Conservation (phyloP, 2,329 filamentous ascomycete genomes). For the Leptodontidium sp. region DNA sequence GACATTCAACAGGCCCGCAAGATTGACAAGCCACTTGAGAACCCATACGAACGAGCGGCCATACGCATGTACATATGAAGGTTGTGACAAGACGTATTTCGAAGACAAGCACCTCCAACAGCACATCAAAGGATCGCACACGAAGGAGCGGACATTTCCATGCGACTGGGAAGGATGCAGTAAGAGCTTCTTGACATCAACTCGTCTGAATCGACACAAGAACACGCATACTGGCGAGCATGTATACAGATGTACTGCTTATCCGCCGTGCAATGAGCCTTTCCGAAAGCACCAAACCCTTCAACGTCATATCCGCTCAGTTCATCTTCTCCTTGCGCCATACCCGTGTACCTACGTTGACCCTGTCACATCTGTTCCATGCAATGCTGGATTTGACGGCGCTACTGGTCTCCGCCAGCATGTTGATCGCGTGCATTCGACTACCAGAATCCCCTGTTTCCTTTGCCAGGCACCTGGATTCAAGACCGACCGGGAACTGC, state of each 20-base stretch:
- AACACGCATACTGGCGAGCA: slow-evolving; percentile 82
- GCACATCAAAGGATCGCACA: slow-evolving; percentile 85
- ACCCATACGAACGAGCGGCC: slow-evolving; percentile 88
- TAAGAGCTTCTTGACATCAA: slow-evolving; percentile 83
- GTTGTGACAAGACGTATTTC: slow-evolving; percentile 84
- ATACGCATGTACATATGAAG: slow-evolving; percentile 73
- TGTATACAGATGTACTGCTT: slow-evolving; percentile 76
- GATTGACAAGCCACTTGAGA: slow-evolving; percentile 80
- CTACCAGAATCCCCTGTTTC: slow-evolving; percentile 77
- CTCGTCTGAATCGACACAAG: slow-evolving; percentile 78
- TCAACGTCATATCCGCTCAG: slow-evolving; percentile 80
- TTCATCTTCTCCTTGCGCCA: slow-evolving; percentile 76
- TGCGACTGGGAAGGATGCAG: slow-evolving; percentile 78
- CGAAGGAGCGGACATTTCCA: slow-evolving; percentile 70
- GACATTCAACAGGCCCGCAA: slow-evolving; percentile 86
- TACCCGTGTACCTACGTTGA: slow-evolving; percentile 74
- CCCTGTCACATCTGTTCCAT: slow-evolving; percentile 60
- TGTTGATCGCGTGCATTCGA: slow-evolving; percentile 72
- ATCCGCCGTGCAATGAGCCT: slow-evolving; percentile 73
- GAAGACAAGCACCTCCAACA: slow-evolving; percentile 87
- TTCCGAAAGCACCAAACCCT: slow-evolving; percentile 91
- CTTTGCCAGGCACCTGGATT: slow-evolving; percentile 71
- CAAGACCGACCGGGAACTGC: slow-evolving; percentile 73
- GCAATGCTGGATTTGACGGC: slow-evolving; percentile 76
- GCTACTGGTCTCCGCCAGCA: slow-evolving; percentile 77